A percentile compares a stretch with the other conserved stretches of the same genome.
Conservation (phyloP, 2,329 filamentous ascomycete genomes). For the Aspergillus oerlinghausenensis region DNA sequence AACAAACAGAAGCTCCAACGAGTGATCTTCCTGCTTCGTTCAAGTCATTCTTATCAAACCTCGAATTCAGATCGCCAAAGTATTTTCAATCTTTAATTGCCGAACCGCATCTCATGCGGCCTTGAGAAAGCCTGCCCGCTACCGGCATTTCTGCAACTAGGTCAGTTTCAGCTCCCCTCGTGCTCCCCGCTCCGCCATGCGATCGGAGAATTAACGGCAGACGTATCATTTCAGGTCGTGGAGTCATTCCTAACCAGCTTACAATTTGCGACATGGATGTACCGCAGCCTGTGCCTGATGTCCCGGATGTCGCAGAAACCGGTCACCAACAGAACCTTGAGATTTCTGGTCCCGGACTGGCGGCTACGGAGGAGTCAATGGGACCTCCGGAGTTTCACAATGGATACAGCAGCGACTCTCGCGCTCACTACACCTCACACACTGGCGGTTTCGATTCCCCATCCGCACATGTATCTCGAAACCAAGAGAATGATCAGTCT, state of each 20-base stretch:
- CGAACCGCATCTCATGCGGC: constrained; percentile 13
- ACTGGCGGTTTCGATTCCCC: constrained; percentile 29
- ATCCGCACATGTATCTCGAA: constrained; percentile 34
- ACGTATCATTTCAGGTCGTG: neutral
- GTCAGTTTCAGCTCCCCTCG: constrained; percentile 12
- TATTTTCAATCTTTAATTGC: constrained; percentile 1
- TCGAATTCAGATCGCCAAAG: neutral
- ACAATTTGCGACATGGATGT: constrained; percentile 21
- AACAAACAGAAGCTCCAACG: constrained; percentile 4
- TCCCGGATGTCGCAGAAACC: constrained; percentile 19
- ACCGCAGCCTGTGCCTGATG: constrained; percentile 18
- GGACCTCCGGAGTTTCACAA: constrained; percentile 23
- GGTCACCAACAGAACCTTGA: constrained; percentile 18
- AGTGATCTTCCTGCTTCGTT: neutral
- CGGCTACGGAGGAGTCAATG: constrained; percentile 34
- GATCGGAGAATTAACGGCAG: constrained; percentile 3
- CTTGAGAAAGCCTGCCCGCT: constrained; percentile 11
- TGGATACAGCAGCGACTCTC: constrained; percentile 43
- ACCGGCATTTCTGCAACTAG: constrained; percentile 14
- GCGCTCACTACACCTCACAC: constrained; percentile 47
- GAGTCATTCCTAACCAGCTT: neutral
- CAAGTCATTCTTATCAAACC: neutral
- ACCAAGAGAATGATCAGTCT: constrained; percentile 45
- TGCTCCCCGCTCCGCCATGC: constrained; percentile 11
- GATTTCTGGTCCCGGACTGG: constrained; percentile 14